Conservation (phyloP, 257 asterid species). For the Oldenlandia corymbosa region DNA sequence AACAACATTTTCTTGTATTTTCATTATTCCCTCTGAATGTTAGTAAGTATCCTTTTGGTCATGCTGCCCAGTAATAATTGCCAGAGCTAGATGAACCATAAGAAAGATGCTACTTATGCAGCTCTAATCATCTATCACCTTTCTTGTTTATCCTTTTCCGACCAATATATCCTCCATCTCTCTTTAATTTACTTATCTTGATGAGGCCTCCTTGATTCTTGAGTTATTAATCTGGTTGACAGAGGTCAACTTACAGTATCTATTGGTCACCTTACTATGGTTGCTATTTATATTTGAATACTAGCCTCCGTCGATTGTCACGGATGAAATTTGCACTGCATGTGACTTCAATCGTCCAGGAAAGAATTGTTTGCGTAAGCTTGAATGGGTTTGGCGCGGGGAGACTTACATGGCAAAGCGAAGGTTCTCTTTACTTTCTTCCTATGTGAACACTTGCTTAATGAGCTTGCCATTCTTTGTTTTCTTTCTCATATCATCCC, state of each 20-base stretch:
- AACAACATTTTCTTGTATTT: not conserved
- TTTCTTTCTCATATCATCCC: conserved; percentile 13
- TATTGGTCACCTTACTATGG: conserved; percentile 14
- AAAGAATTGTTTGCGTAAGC: conserved; percentile 91
- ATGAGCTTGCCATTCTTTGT: conserved; percentile 19
- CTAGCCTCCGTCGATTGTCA: conserved; percentile 94
- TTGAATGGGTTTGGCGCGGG: conserved; percentile 99
- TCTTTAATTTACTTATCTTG: not conserved
- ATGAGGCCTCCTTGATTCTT: not conserved
- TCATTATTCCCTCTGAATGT: not conserved
- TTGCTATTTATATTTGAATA: conserved; percentile 28
- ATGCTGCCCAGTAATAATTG: not conserved
- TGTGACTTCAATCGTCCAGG: conserved; percentile 99
- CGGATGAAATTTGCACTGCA: conserved; percentile 96
- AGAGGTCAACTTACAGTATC: not conserved
- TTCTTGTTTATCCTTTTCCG: not conserved
- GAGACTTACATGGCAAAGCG: conserved; percentile 93
- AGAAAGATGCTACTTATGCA: not conserved
- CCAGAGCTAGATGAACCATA: not conserved
- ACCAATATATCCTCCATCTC: not conserved
- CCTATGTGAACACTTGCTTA: conserved; percentile 13
- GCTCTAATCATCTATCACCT: not conserved
- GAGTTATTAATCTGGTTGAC: not conserved
- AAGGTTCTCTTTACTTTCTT: conserved; percentile 48
- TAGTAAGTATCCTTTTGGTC: not conserved